Conservation (phyloP, 2,329 filamentous ascomycete species). For the Fusarium solani-melongenae region DNA sequence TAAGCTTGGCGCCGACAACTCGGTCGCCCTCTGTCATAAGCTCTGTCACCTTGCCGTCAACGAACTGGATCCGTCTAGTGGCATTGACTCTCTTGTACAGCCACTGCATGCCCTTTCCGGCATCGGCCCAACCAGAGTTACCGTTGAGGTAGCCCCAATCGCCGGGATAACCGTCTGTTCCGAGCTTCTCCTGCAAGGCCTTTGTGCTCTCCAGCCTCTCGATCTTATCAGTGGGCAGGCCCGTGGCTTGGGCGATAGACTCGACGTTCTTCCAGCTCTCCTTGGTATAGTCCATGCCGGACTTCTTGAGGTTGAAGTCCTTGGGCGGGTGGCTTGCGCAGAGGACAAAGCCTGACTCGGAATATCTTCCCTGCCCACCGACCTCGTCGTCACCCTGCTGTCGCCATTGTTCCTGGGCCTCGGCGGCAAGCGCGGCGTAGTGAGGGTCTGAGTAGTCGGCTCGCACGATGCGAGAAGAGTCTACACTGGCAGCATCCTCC, state of each 20-base stretch:
- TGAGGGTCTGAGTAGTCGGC: constrained; percentile 83
- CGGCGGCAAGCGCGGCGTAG: constrained; percentile 79
- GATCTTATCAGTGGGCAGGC: constrained; percentile 53
- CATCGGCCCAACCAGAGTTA: constrained; percentile 83
- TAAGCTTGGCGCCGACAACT: constrained; percentile 64
- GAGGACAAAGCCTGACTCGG: constrained; percentile 75
- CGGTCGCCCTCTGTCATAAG: constrained; percentile 53
- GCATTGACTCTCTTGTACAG: constrained; percentile 65
- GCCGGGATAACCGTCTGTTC: constrained; percentile 64
- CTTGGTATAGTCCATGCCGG: constrained; percentile 68
- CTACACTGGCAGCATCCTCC: constrained; percentile 69
- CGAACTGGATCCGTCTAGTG: constrained; percentile 66
- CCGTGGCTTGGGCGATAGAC: constrained; percentile 55
- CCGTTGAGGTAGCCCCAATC: constrained; percentile 80
- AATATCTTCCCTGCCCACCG: constrained; percentile 74
- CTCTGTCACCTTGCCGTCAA: constrained; percentile 60
- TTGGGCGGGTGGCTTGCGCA: constrained; percentile 62
- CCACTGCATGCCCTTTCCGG: constrained; percentile 75
- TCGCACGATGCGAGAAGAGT: constrained; percentile 72
- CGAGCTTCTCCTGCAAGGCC: constrained; percentile 58
- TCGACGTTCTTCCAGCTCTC: constrained; percentile 71
- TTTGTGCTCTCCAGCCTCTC: constrained; percentile 57
- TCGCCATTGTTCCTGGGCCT: constrained; percentile 78
- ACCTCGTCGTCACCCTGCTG: constrained; percentile 64
- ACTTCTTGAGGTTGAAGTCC: constrained; percentile 49